Evolutionary conservation across 148 eudicot genomes (phyloP), one percentile per base, ranked within the genome.

Genomic region (Pouteria glomerata): DNA sequence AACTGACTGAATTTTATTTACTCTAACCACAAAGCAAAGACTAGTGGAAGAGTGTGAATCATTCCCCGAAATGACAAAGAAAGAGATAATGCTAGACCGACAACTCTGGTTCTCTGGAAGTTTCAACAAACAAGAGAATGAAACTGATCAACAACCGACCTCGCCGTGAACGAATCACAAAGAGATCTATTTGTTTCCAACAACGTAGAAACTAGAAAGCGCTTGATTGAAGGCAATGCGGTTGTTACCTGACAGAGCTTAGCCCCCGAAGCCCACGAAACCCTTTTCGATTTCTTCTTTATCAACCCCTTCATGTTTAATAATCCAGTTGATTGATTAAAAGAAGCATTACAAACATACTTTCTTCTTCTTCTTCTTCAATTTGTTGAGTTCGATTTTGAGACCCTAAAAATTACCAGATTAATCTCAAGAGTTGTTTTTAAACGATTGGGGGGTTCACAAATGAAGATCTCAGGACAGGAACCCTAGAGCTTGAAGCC

Each of bases 211-310:
- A n/a, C 48, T 10, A 66, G 11, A 15, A 65, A 47, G 34, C 51
- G 35, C 29, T 16, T 19, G 56, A 30, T 66, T 66, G 21, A 50
- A 67, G 57, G 29, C 12, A 67, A 50, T 48, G 42, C 23, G 58
- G 19, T 11, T 21, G 42, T 80, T 62, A 80, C 83, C 80, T 81
- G 83, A 81, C 73, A 69, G 65, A 77, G 83, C 57, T 63, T 63
- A 80, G 60, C 74, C 57, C 63, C 83, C 42, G 80, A 58, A 41
- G 74, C 77, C 83, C 83, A 81, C 15, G 72, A 76, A 26, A 81
- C 78, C 67, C 80, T 73, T 51, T 73, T 81, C 75, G 64, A 50
- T 6, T 50, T 33, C 71, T 68, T n/a, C n/a, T n/a, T n/a, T n/a
- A n/a, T 51, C 31, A 50, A 19, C 50, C 1, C 16, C 70, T 66